Evolutionary conservation across 495 filamentous ascomycete species (phyloP).

Genomic region (Penicillium cosmopolitanum): DNA sequence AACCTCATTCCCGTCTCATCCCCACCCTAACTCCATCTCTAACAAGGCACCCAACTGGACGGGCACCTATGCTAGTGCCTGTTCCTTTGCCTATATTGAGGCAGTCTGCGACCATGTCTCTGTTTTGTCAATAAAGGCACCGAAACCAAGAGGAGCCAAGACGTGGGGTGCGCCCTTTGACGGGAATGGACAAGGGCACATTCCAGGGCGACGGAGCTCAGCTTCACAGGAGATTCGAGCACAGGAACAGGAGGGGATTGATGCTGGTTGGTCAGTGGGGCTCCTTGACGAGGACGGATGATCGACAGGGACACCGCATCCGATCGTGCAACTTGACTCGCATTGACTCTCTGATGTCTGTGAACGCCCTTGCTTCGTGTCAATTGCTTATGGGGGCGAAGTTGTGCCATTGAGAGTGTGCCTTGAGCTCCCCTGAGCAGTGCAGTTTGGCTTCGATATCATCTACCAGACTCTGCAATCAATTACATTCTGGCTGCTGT

Average conservation of each 20-base stretch:
- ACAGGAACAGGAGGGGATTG: background rate
- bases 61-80: no score
- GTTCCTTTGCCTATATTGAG: no score
- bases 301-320: constrained; percentile 33
- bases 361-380: constrained; percentile 25
- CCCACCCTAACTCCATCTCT: background rate
- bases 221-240: background rate
- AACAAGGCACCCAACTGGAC: background rate
- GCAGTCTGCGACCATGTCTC: background rate
- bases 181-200: constrained; percentile 25
- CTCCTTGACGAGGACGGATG: constrained; percentile 6
- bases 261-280: constrained; percentile 15
- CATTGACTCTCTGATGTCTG: background rate
- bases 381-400: constrained; percentile 1
- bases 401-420: no score
- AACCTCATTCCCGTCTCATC: background rate
- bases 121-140: background rate
- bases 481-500: background rate
- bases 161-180: background rate
- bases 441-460: background rate
- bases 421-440: background rate
- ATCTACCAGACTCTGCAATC: background rate
- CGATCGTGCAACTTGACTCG: constrained; percentile 17
- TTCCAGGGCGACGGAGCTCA: constrained; percentile 7
- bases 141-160: constrained; percentile 3